A percentile compares a stretch with the other conserved stretches of the same genome.
Evolutionary conservation across 1,139 yeast species (phyloP).

Genomic region (Keqinozyma sinolaborantium): DNA sequence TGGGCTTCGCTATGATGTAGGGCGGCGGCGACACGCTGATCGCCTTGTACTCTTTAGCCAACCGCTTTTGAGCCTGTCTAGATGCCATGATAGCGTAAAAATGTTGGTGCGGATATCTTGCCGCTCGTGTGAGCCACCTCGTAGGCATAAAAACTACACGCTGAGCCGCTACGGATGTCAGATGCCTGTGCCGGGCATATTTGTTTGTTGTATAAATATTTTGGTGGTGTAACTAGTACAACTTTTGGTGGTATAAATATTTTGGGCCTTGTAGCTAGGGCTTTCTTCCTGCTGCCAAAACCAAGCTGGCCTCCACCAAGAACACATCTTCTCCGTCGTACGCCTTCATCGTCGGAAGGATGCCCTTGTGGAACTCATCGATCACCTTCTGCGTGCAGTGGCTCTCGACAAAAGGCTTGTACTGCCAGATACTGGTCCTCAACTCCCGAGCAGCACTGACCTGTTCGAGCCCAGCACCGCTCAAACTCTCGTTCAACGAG

Average conservation of each 20-base stretch:
- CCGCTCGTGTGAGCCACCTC: no score
- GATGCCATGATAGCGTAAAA: slow-evolving; percentile 7
- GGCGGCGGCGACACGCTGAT: slow-evolving; percentile 79
- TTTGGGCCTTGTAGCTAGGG: no score
- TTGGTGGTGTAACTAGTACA: no score
- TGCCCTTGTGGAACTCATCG: slow-evolving; percentile 14
- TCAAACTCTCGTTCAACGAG: slow-evolving; percentile 19
- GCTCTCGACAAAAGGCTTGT: slow-evolving; percentile 17
- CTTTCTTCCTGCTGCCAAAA: slow-evolving; percentile 23
- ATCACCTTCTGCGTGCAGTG: slow-evolving; percentile 18
- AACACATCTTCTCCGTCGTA: slow-evolving; percentile 12
- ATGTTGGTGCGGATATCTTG: no score
- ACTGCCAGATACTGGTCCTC: slow-evolving; percentile 21
- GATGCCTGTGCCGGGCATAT: no score
- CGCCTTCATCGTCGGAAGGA: slow-evolving; percentile 10
- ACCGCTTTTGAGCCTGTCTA: slow-evolving; percentile 35
- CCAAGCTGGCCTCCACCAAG: slow-evolving; percentile 17
- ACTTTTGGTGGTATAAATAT: no score
- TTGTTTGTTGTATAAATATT: no score
- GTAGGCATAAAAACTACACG: no score
- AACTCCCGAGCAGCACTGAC: slow-evolving; percentile 21
- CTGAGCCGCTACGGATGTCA: no score
- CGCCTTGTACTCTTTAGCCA: slow-evolving; percentile 76
- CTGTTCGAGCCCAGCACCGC: slow-evolving; percentile 18
- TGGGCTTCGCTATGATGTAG: slow-evolving; percentile 73